These are phyloP conservation scores for Mentha longifolia DNA, from an alignment of 257 asterid genomes.

Conservation along the genomic window DNA sequence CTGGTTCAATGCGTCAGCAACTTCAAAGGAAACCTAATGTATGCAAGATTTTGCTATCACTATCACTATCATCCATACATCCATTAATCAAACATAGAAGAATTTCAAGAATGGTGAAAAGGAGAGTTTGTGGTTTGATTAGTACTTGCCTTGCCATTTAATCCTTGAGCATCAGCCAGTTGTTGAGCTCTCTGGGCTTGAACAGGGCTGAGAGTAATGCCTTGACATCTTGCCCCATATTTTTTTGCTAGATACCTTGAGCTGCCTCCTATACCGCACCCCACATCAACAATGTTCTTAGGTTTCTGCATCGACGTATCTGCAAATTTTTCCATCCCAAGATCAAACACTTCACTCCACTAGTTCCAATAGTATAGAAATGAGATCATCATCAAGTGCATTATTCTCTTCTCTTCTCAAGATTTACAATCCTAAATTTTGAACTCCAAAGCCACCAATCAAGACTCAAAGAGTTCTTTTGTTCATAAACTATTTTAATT, in stretches of 20 bases:
- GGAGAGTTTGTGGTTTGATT: too few relatives aligned
- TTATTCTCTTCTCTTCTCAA: neutral
- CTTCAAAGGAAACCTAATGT: slow-evolving; percentile 81
- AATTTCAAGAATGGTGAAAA: too few relatives aligned
- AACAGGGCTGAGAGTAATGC: slow-evolving; percentile 96
- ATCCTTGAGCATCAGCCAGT: slow-evolving; percentile 82
- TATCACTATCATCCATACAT: neutral
- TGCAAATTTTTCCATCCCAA: slow-evolving; percentile 30
- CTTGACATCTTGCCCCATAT: slow-evolving; percentile 68
- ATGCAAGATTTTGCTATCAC: slow-evolving; percentile 8
- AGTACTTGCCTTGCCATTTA: slow-evolving; percentile 35
- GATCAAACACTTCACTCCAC: too few relatives aligned
- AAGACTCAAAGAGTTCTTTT: neutral
- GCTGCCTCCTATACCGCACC: slow-evolving; percentile 99
- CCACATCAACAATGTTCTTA: slow-evolving; percentile 82
- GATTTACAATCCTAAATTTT: neutral
- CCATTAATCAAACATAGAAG: too few relatives aligned
- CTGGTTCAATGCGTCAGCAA: slow-evolving; percentile 94
- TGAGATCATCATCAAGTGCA: neutral
- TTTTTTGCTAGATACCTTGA: slow-evolving; percentile 78
- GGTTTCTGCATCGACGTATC: slow-evolving; percentile 61
- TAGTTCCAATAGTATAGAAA: neutral
- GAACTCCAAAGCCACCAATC: neutral
- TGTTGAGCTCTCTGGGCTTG: slow-evolving; percentile 94
- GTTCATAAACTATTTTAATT: neutral